phyloP scores from a whole-genome alignment of 1,284 basidiomycete species.

The Microbotryum silenes-acaulis region DNA sequence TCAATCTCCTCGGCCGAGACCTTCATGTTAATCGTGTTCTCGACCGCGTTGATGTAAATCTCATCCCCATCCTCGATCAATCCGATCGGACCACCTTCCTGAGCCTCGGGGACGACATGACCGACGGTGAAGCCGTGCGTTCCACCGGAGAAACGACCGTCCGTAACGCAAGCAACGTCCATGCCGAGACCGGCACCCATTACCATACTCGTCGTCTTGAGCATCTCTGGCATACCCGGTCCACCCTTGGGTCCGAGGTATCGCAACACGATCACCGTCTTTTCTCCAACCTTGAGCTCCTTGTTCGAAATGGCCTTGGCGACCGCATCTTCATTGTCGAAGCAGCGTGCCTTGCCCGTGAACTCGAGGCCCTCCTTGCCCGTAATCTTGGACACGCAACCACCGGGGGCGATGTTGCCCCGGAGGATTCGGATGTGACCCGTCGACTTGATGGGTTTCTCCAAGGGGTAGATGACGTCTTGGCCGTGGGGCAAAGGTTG shows the following conservation, averaged over 20 bases:
- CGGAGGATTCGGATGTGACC: slow-evolving; percentile 84
- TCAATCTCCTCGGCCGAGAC: slow-evolving; percentile 65
- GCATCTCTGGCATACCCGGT: slow-evolving; percentile 92
- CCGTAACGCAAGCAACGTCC: slow-evolving; percentile 87
- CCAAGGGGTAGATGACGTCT: slow-evolving; percentile 73
- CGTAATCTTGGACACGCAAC: slow-evolving; percentile 90
- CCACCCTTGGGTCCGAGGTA: slow-evolving; percentile 86
- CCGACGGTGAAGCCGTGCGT: slow-evolving; percentile 87
- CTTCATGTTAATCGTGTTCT: slow-evolving; percentile 68
- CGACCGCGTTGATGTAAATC: slow-evolving; percentile 50
- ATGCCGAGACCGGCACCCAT: slow-evolving; percentile 87
- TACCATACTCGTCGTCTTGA: slow-evolving; percentile 83
- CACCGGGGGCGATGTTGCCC: slow-evolving; percentile 84
- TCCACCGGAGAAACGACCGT: slow-evolving; percentile 92
- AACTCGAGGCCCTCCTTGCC: slow-evolving; percentile 90
- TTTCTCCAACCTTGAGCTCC: slow-evolving; percentile 78
- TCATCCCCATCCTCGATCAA: slow-evolving; percentile 76
- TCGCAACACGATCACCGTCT: slow-evolving; percentile 74
- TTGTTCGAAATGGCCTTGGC: slow-evolving; percentile 74
- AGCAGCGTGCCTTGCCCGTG: slow-evolving; percentile 73
- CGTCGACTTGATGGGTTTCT: slow-evolving; percentile 76
- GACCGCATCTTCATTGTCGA: slow-evolving; percentile 72
- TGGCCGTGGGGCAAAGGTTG: slow-evolving; percentile 66
- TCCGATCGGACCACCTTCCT: slow-evolving; percentile 78
- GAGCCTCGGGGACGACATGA: slow-evolving; percentile 66